Base-by-base conservation (phyloP, 192 early-diverging fungal species). In the Umbelopsis vinacea region DNA sequence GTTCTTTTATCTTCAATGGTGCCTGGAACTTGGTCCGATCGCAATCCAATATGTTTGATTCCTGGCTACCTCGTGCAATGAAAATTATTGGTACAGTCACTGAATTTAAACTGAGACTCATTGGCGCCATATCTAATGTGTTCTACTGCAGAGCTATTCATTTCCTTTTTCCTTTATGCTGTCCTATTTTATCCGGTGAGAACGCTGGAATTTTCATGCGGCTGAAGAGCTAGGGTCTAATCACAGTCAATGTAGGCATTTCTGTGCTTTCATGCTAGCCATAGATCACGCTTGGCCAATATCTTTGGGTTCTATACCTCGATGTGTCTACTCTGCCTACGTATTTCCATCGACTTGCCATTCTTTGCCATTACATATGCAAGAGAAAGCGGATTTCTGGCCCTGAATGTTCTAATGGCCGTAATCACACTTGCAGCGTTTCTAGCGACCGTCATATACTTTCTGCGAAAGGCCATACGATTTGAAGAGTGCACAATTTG, bases 221-320 rank as follows among this genome's bases (percentile, higher is more conserved):
- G 48, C 17, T 26, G 22, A 60, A 26, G 37, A 4, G 26, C 21
- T n/a, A 70, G 14, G 53, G 2, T 66, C 24, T 38, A 70, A 23
- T 33, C 24, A 26, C 17, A 67, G 50, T 60, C 46, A 29, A 38
- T 11, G 21, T 55, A 80, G 78, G 63, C 72, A 0, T 80, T 80
- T 52, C 75, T 80, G n/a, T 80, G 79, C 29, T 80, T 76, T 68
- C 71, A 80, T 33, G 74, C 75, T 21, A 80, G 79, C 35, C 63
- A 70, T 29, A 35, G 66, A 24, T 80, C 79, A 17, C 57, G 74
- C 11, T 21, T 70, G 22, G 79, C 75, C 12, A 76, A 71, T 47
- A 43, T 76, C 2, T 68, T 76, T 69, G 79, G 78, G 0, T 37
- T 68, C 8, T 76, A 76, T 15, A 52, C 45, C 2, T 54, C 70